Evolutionary conservation across 441 rosid species (phyloP), one percentile per base, ranked within the genome.

Genomic region (Jatropha multifida): DNA sequence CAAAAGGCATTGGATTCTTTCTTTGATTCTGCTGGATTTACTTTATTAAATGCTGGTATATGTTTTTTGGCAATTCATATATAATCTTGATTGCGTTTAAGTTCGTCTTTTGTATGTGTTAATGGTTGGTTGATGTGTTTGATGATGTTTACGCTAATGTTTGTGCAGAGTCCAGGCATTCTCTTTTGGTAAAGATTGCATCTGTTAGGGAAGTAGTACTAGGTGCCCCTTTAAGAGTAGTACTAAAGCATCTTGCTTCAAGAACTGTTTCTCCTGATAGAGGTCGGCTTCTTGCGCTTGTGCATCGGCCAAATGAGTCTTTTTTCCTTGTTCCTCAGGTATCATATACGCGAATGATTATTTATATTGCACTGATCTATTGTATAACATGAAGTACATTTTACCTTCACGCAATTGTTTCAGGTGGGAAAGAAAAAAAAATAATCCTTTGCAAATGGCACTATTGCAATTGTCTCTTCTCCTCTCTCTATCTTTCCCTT

Each of bases 261-360:
- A 94, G 88, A 76, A 89, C 87, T 7, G 86, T 87, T 81, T 86
- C 87, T 86, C 85, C 94, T 55, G 86, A 83, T 78, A 60, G 78
- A 8, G 88, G 83, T 79, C 83, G 74, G 73, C 87, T 91, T 84
- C 86, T 94, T 67, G 97, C 99, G 18, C 86, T 96, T 27, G 90
- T 94, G 82, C 99, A 92, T 88, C 87, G 98, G 72, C 97, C 98
- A 23, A 91, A 90, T 65, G 98, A 96, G 82, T 90, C 98, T 7
- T 94, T 89, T 85, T 94, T 92, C 76, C 88, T 96, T 65, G 76
- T 87, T 71, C 97, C 98, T 63, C 87, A 85, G 98, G 98, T 96
- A 87, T 65, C 18, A n/a, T 20, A 26, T 46, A 8, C 7, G 2
- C 38, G 48, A 8, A 38, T 20, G 59, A 23, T 26, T 54, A 10